Percentiles rank a stretch among this genome's conserved stretches.
These are phyloP conservation scores for Nectriaceae sp. DNA, from an alignment of 2,329 filamentous ascomycete species.

Conservation along the genomic window DNA sequence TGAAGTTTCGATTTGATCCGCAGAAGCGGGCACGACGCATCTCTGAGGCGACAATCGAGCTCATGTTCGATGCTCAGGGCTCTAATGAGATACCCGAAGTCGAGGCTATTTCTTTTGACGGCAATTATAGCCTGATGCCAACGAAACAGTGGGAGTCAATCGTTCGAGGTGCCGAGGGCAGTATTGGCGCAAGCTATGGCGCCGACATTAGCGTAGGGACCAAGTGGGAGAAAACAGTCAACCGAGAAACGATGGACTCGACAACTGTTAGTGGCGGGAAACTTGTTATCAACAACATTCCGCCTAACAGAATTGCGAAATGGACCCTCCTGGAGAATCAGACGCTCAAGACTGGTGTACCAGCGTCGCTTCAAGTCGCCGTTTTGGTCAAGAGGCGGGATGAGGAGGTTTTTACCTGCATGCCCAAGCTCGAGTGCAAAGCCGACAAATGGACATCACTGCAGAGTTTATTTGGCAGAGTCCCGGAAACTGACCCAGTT, in stretches of 20 bases:
- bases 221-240: too few relatives aligned
- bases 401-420: neutral
- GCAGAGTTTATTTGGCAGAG: conserved; percentile 1
- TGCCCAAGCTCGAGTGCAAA: too few relatives aligned
- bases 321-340: too few relatives aligned
- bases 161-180: neutral
- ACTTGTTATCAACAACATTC: too few relatives aligned
- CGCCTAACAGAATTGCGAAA: too few relatives aligned
- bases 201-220: too few relatives aligned
- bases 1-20: conserved; percentile 8
- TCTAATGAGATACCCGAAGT: neutral
- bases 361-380: too few relatives aligned
- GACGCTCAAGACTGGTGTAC: too few relatives aligned
- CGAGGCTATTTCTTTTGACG: conserved; percentile 7
- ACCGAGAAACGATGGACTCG: too few relatives aligned
- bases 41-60: conserved; percentile 6
- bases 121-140: conserved; percentile 3
- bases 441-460: conserved; percentile 1
- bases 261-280: too few relatives aligned
- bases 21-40: conserved; percentile 3
- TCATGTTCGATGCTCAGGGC: neutral
- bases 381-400: conserved; percentile 3
- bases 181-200: neutral
- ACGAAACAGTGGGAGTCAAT: conserved; percentile 1
- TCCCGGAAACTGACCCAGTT: conserved; percentile 1